A percentile compares a stretch with the other conserved stretches of the same genome.
These are phyloP conservation scores for Lactarius hatsudake DNA, from an alignment of 768 basidiomycete species.

Conservation along the genomic window DNA sequence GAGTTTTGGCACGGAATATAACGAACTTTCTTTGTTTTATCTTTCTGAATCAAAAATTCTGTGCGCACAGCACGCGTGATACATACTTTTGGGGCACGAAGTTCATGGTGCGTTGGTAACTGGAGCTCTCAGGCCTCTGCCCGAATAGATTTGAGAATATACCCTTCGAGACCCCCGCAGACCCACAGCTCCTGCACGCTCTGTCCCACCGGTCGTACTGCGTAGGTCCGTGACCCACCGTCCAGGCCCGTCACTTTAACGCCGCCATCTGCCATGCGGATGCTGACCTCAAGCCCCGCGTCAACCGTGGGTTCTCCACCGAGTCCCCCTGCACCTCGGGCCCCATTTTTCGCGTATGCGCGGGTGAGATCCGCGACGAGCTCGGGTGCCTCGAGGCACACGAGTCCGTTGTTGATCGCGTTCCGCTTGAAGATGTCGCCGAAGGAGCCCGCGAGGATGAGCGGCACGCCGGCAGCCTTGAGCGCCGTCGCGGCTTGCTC, in stretches of 20 bases:
- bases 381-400: slow-evolving; percentile 90
- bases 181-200: slow-evolving; percentile 99
- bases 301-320: slow-evolving; percentile 85
- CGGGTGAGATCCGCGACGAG: slow-evolving; percentile 82
- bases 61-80: background rate
- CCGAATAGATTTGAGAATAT: slow-evolving; percentile 71
- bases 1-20: background rate
- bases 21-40: background rate
- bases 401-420: slow-evolving; percentile 96
- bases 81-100: background rate
- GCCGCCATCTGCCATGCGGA: slow-evolving; percentile 69
- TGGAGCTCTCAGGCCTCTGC: slow-evolving; percentile 28
- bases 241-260: slow-evolving; percentile 49
- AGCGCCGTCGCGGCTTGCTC: slow-evolving; percentile 99
- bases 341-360: slow-evolving; percentile 67
- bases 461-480: slow-evolving; percentile 86
- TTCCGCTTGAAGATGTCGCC: slow-evolving; percentile 99
- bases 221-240: slow-evolving; percentile 55
- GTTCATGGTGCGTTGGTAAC: background rate
- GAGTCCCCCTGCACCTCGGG: slow-evolving; percentile 73
- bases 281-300: slow-evolving; percentile 57
- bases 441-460: slow-evolving; percentile 97
- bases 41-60: background rate
- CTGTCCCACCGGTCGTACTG: slow-evolving; percentile 74
- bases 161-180: slow-evolving; percentile 91